phyloP scores from a whole-genome alignment of 768 basidiomycete genomes.

The Collybiopsis luxurians region DNA sequence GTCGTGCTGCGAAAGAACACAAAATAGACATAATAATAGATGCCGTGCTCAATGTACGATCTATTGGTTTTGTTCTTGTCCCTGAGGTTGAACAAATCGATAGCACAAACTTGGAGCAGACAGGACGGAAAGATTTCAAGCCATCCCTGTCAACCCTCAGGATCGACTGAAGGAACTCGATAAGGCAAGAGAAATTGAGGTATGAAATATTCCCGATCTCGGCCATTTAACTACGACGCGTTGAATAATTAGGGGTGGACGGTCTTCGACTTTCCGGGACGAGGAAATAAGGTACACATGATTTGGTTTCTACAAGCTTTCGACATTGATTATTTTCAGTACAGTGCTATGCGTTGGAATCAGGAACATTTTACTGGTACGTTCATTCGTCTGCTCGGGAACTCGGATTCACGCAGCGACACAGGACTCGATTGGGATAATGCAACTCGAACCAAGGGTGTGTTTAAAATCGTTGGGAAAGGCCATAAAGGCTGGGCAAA shows the following conservation, averaged over 20 bases:
- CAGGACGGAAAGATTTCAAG: slow-evolving; percentile 62
- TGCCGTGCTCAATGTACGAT: slow-evolving; percentile 83
- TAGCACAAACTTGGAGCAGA: slow-evolving; percentile 89
- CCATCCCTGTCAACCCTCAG: slow-evolving; percentile 65
- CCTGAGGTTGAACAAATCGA: slow-evolving; percentile 8
- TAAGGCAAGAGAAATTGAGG: slow-evolving; percentile 64
- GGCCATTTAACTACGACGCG: not conserved
- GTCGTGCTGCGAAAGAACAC: slow-evolving; percentile 60
- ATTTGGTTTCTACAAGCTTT: slow-evolving; percentile 4
- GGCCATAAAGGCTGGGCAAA: slow-evolving; percentile 79
- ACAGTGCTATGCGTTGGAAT: slow-evolving; percentile 70
- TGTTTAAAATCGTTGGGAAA: slow-evolving; percentile 70
- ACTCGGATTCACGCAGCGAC: not conserved
- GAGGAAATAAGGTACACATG: slow-evolving; percentile 59
- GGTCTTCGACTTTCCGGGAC: slow-evolving; percentile 79
- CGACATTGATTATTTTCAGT: slow-evolving; percentile 36
- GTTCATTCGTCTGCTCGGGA: not conserved
- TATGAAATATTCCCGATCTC: slow-evolving; percentile 21
- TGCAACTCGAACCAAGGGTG: slow-evolving; percentile 51
- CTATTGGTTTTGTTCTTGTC: not conserved
- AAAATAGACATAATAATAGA: slow-evolving; percentile 81
- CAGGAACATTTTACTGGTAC: slow-evolving; percentile 78
- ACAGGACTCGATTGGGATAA: slow-evolving; percentile 86
- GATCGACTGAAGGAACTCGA: slow-evolving; percentile 66
- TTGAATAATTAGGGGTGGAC: slow-evolving; percentile 70